Conservation (phyloP, 208 protist genomes). For the Trypanosoma theileri region DNA sequence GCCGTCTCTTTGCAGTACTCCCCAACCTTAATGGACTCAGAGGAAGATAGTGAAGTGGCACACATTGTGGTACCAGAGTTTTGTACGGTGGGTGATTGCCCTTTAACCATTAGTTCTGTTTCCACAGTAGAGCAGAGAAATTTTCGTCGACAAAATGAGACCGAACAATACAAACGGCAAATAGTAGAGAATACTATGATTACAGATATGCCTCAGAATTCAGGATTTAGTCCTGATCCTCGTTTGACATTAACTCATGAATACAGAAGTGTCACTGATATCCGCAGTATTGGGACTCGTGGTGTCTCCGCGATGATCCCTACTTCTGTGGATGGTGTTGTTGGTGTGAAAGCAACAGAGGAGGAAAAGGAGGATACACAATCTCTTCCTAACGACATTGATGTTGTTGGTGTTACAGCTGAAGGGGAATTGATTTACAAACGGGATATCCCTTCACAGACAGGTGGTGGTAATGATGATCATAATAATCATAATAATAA, state of each 20-base stretch:
- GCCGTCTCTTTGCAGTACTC: background rate
- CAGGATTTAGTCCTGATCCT: background rate
- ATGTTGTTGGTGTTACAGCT: conserved; percentile 31
- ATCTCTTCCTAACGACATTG: conserved; percentile 5
- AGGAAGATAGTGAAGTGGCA: background rate
- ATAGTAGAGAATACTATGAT: background rate
- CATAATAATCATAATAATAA: no score
- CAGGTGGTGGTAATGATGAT: no score
- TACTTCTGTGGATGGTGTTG: background rate
- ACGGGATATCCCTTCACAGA: background rate
- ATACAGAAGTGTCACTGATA: background rate
- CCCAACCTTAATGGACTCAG: background rate
- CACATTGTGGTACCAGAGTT: no score
- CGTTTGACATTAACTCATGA: no score
- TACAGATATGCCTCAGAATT: background rate
- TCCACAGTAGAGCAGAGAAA: no score
- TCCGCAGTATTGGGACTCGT: background rate
- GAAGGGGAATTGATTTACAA: conserved; percentile 32
- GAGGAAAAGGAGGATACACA: background rate
- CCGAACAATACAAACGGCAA: no score
- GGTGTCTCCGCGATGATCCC: conserved; percentile 10
- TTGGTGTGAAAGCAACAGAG: background rate
- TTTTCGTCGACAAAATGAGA: no score
- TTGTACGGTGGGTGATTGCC: background rate
- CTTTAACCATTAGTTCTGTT: background rate